Evolutionary conservation across 345 rosid genomes (phyloP), one percentile per base, ranked within the genome.

Genomic region (Boechera divaricarpa): DNA sequence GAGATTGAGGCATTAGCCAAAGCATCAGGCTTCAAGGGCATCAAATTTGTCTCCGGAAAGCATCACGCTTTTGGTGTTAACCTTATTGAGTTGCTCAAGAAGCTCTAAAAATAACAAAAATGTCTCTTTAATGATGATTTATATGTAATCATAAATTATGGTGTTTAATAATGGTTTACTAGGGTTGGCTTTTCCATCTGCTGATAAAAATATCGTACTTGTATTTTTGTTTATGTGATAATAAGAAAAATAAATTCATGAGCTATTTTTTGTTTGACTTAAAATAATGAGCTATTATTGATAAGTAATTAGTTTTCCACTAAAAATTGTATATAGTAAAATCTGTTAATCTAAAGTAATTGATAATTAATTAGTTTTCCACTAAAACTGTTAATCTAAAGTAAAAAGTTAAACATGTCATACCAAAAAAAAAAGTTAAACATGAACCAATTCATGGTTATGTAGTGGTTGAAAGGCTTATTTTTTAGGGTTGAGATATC

Each of bases 1-100:
- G 97, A 94, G 54, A 91, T 94, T 28, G 89, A 84, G 83, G 86
- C 87, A 13, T 79, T 94, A 57, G 97, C 97, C 2, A 83, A 82
- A 76, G 88, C 63, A 57, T 85, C 97, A 7, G 98, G 98, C 6
- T 94, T 94, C 53, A 80, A 85, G 35, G 93, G 92, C 3, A 87
- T 94, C 82, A 75, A 62, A 32, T 91, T 94, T 0, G 72, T 53
- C 13, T 88, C 97, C 62, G 61, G 1, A 21, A 21, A 21, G 24
- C 24, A 21, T 21, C 24, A 45, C 16, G 98, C 93, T 53, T 86
- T 89, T 49, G 85, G 84, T 71, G 81, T 84, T 36, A 44, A 88
- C 57, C 45, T 94, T 66, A 92, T 94, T 86, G 98, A 94, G 75
- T 88, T 92, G 67, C 82, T 21, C 24, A 21, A 21, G 24, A 21